These are phyloP conservation scores for Chamaenerion angustifolium DNA, from an alignment of 345 rosid genomes.

Conservation along the genomic window DNA sequence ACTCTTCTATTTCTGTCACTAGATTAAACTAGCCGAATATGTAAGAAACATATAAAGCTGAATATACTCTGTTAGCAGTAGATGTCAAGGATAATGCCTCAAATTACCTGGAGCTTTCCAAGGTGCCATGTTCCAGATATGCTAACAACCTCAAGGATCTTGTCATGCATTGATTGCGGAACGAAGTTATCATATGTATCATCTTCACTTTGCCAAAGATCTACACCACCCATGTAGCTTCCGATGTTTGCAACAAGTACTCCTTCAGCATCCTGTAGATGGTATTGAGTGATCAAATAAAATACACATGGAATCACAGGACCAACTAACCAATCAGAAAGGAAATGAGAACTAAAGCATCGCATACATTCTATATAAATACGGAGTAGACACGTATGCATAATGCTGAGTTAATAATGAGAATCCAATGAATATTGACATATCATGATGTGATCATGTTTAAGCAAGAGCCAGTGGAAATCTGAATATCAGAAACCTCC, in stretches of 20 bases:
- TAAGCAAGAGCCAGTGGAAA: no score
- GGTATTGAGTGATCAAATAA: constrained; percentile 2
- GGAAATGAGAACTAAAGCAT: no score
- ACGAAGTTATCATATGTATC: constrained; percentile 65
- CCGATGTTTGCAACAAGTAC: constrained; percentile 87
- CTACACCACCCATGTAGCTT: constrained; percentile 96
- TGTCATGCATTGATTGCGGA: constrained; percentile 88
- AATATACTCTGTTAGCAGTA: not conserved
- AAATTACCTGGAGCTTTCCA: constrained; percentile 74
- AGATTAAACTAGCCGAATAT: no score
- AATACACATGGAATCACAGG: no score
- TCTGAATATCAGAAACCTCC: no score
- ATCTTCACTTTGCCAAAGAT: constrained; percentile 84
- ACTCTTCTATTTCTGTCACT: no score
- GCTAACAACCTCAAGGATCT: constrained; percentile 74
- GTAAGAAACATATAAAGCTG: not conserved
- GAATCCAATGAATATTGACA: no score
- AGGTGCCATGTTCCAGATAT: constrained; percentile 96
- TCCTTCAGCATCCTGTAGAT: constrained; percentile 72
- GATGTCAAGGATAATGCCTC: not conserved
- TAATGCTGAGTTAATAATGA: no score
- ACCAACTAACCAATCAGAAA: no score
- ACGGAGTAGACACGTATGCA: no score
- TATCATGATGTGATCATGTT: no score
- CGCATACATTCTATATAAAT: no score